Conservation (phyloP, 2,329 filamentous ascomycete genomes). For the Calonectria montana region DNA sequence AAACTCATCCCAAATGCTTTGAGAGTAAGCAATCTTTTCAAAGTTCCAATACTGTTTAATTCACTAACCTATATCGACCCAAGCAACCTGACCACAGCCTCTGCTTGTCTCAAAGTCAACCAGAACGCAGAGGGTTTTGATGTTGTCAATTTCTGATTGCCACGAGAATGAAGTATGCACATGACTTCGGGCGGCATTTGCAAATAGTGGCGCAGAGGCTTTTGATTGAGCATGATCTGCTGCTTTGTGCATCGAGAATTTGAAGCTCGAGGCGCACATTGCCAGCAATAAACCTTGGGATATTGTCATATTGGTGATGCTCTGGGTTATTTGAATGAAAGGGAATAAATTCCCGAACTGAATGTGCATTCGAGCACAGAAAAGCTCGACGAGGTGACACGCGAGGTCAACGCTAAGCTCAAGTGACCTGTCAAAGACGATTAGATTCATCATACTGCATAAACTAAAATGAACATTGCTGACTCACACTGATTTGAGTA, state of each 20-base stretch:
- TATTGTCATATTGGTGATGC: background rate
- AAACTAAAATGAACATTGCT: background rate
- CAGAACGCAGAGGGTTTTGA: constrained; percentile 7
- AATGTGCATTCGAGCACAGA: background rate
- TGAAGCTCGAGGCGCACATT: constrained; percentile 19
- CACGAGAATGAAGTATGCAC: background rate
- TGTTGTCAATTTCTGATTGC: background rate
- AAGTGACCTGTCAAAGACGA: background rate
- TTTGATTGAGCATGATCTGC: background rate
- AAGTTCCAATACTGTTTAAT: background rate
- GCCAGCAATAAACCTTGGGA: constrained; percentile 2
- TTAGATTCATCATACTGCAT: background rate
- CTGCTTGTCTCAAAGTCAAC: constrained; percentile 11
- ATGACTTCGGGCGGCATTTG: background rate
- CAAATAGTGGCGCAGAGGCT: background rate
- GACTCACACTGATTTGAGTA: background rate
- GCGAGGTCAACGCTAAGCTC: background rate
- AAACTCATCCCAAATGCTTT: constrained; percentile 1
- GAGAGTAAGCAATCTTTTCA: background rate
- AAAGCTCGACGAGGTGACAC: constrained; percentile 5
- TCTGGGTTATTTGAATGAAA: background rate
- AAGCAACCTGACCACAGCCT: constrained; percentile 5
- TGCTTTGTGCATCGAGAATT: constrained; percentile 15
- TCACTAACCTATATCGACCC: constrained; percentile 19
- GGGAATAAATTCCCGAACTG: constrained; percentile 5